phyloP scores from a whole-genome alignment of 2,329 filamentous ascomycete genomes.

The Curvularia hawaiiensis region DNA sequence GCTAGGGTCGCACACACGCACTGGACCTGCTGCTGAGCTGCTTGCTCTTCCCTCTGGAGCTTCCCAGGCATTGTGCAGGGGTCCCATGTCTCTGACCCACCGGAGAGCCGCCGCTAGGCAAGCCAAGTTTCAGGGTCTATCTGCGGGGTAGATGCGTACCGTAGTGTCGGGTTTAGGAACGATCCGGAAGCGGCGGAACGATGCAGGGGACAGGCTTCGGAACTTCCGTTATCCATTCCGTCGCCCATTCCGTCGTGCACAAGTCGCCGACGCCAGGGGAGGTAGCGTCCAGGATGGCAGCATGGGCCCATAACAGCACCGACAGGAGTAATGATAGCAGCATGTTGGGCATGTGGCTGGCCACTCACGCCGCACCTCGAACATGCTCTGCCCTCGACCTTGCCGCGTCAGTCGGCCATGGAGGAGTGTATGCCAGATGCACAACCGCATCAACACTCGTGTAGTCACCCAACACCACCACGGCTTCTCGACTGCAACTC shows the following conservation, averaged over 20 bases:
- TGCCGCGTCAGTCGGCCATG: background rate
- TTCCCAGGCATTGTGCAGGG: background rate
- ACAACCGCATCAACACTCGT: no score
- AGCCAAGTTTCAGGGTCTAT: background rate
- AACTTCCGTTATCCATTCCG: background rate
- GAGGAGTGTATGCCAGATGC: background rate
- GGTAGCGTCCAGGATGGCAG: background rate
- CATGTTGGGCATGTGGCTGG: background rate
- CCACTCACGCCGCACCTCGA: background rate
- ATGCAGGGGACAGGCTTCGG: background rate
- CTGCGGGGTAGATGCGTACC: background rate
- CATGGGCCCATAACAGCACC: background rate
- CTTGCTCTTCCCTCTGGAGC: background rate
- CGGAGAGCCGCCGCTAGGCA: background rate
- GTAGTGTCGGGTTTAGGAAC: background rate
- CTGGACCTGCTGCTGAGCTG: background rate
- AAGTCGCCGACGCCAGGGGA: background rate
- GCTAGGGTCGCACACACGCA: background rate
- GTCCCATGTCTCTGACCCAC: background rate
- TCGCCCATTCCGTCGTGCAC: background rate
- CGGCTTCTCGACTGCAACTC: no score
- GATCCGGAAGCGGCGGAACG: background rate
- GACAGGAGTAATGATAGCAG: background rate
- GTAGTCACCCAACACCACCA: background rate
- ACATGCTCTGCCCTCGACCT: background rate